Evolutionary conservation across 2,329 filamentous ascomycete genomes (phyloP).

Genomic region (Alternaria sp.): DNA sequence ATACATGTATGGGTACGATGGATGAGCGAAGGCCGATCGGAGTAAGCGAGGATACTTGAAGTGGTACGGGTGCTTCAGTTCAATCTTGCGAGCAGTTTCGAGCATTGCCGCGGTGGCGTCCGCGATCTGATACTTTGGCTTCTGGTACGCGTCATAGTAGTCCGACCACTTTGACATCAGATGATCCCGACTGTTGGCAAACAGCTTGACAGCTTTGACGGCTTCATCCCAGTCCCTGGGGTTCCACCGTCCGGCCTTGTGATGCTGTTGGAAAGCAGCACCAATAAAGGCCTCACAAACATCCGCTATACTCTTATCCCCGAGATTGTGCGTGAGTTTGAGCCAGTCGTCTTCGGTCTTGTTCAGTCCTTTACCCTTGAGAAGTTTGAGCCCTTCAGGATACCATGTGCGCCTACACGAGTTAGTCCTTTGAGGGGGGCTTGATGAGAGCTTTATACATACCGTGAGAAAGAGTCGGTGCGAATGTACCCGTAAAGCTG

Average conservation of each 20-base stretch:
- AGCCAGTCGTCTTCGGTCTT: slow-evolving; percentile 57
- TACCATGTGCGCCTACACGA: slow-evolving; percentile 79
- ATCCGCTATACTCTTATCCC: slow-evolving; percentile 91
- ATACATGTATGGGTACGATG: slow-evolving; percentile 77
- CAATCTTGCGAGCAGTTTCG: slow-evolving; percentile 72
- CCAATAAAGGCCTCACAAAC: slow-evolving; percentile 95
- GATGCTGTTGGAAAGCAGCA: slow-evolving; percentile 72
- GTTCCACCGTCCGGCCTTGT: slow-evolving; percentile 53
- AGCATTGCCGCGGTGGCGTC: slow-evolving; percentile 70
- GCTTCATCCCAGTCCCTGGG: slow-evolving; percentile 65
- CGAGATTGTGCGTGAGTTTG: slow-evolving; percentile 68
- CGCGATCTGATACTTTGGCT: slow-evolving; percentile 74
- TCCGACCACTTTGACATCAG: slow-evolving; percentile 73
- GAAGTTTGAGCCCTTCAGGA: slow-evolving; percentile 76
- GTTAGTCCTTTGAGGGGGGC: slow-evolving; percentile 19
- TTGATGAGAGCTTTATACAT: slow-evolving; percentile 26
- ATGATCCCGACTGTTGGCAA: slow-evolving; percentile 77
- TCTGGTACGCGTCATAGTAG: slow-evolving; percentile 73
- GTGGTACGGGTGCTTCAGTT: slow-evolving; percentile 65
- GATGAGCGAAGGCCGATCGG: slow-evolving; percentile 86
- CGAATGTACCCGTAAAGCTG: slow-evolving; percentile 79
- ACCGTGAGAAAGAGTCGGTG: slow-evolving; percentile 80
- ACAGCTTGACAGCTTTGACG: slow-evolving; percentile 70
- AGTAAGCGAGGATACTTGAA: slow-evolving; percentile 81
- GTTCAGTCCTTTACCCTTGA: slow-evolving; percentile 72